phyloP scores from a whole-genome alignment of 2,329 filamentous ascomycete species.

The Teratosphaeria zuluensis region DNA sequence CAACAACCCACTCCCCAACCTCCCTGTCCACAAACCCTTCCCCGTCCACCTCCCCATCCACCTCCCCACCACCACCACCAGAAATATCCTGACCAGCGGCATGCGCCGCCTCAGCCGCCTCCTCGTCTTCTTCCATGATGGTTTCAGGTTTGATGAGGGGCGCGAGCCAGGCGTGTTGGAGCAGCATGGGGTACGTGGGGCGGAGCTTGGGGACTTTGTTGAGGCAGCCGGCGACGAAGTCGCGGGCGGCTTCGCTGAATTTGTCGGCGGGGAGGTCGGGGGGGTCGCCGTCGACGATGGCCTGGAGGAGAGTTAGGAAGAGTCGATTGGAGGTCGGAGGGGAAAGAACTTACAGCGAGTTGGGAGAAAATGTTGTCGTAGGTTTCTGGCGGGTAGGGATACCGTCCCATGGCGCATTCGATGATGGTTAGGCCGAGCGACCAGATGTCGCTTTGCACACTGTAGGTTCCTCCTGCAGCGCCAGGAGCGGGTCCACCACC shows the following conservation, averaged over 20 bases:
- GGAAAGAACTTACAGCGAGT: slow-evolving; percentile 63
- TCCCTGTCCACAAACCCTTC: slow-evolving; percentile 54
- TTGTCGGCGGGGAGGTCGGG: slow-evolving; percentile 70
- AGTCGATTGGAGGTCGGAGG: too few relatives aligned
- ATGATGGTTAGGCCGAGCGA: slow-evolving; percentile 89
- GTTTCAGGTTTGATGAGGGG: slow-evolving; percentile 66
- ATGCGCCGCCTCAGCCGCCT: slow-evolving; percentile 33
- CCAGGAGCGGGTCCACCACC: slow-evolving; percentile 68
- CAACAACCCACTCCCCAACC: slow-evolving; percentile 75
- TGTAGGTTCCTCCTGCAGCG: slow-evolving; percentile 76
- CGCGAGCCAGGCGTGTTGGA: slow-evolving; percentile 82
- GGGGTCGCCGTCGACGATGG: slow-evolving; percentile 95
- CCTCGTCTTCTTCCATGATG: slow-evolving; percentile 61
- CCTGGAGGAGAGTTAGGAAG: too few relatives aligned
- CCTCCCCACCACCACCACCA: slow-evolving; percentile 10
- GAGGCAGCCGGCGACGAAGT: slow-evolving; percentile 82
- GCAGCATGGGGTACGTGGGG: slow-evolving; percentile 85
- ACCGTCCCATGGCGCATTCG: slow-evolving; percentile 87
- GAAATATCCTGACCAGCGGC: slow-evolving; percentile 9
- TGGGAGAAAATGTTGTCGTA: slow-evolving; percentile 99
- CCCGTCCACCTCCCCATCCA: slow-evolving; percentile 19
- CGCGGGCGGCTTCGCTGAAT: slow-evolving; percentile 69
- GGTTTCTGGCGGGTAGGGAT: slow-evolving; percentile 93
- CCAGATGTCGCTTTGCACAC: slow-evolving; percentile 97
- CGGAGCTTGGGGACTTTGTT: slow-evolving; percentile 86